Evolutionary conservation across 441 rosid species (phyloP).

Genomic region (Eutrema salsugineum): DNA sequence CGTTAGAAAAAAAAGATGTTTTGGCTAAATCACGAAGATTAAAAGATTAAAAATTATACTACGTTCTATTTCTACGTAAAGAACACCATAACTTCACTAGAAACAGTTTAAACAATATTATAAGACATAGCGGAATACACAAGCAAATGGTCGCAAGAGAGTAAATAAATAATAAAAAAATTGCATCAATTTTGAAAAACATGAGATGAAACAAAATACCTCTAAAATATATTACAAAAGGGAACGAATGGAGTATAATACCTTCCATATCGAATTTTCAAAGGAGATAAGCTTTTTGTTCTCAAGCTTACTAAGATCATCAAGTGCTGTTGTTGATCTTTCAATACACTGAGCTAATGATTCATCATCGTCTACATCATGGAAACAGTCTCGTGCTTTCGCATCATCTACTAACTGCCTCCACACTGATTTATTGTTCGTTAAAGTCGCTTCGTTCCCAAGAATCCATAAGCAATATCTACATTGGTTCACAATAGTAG

Average conservation of each 20-base stretch:
- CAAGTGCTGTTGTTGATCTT: conserved; percentile 20
- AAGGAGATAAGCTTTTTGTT: conserved; percentile 9
- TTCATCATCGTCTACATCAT: conserved; percentile 39
- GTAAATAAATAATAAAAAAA: no score
- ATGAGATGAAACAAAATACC: no score
- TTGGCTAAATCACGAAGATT: no score
- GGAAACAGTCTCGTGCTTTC: conserved; percentile 38
- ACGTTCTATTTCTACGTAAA: no score
- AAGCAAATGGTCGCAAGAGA: no score
- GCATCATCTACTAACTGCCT: conserved; percentile 38
- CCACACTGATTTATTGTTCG: conserved; percentile 40
- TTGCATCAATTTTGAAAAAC: no score
- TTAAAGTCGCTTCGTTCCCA: conserved; percentile 40
- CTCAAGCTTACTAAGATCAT: conserved; percentile 32
- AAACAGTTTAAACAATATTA: no score
- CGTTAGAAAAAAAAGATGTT: no score
- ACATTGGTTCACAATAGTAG: not conserved
- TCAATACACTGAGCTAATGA: conserved; percentile 31
- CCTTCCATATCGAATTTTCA: conserved; percentile 38
- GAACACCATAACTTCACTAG: no score
- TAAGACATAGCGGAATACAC: no score
- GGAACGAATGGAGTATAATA: not conserved
- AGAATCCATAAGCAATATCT: conserved; percentile 51
- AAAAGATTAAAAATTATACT: no score
- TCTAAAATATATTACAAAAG: not conserved